Base-by-base conservation (phyloP, 192 early-diverging fungal species). In the Spizellomyces sp. region DNA sequence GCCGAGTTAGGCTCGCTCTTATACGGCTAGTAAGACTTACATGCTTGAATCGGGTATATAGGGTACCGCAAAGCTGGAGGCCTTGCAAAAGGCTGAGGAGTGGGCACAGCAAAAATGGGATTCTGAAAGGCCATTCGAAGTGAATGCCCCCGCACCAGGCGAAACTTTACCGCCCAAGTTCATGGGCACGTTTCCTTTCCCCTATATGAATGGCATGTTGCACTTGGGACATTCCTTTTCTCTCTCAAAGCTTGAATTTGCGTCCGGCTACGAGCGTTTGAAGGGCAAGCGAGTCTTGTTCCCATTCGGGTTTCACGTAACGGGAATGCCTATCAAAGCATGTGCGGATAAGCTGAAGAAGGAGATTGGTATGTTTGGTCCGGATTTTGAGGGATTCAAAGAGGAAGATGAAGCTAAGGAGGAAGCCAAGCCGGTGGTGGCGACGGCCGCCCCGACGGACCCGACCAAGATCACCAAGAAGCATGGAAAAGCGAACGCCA, bases 311-410 rank as follows among this genome's bases (percentile, higher is more conserved):
- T 99, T 98, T 90, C 98, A 99, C 72, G 92, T 90, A 58, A 98
- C 98, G 8, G 98, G 98, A 50, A 99, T 99, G 98, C 98, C 98
- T 41, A 99, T 99, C 84, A 96, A 94, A 87, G 92, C 93, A 41
- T 92, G 89, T 75, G 92, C 93, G 22, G 93, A 95, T 80, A 95
- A 94, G 79, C 77, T 95, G 63, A 81, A 84, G 64, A 87, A 89
- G 60, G 94, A 95, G 81, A 81, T 95, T 46, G 90, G 86, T 69
- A 75, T 91, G 81, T 95, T 94, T 83, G 94, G 94, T 50, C 79
- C 84, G 60, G 80, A 90, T 66, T 93, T 93, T 80, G 83, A 86
- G 65, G 67, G 67, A 36, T 85, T 60, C 67, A 50, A 57, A 19
- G 64, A 64, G 46, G 59, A 52, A 45, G 68, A 75, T 36, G 75